Evolutionary conservation across 2,329 filamentous ascomycete genomes (phyloP).

Genomic region (Setomelanomma holmii): DNA sequence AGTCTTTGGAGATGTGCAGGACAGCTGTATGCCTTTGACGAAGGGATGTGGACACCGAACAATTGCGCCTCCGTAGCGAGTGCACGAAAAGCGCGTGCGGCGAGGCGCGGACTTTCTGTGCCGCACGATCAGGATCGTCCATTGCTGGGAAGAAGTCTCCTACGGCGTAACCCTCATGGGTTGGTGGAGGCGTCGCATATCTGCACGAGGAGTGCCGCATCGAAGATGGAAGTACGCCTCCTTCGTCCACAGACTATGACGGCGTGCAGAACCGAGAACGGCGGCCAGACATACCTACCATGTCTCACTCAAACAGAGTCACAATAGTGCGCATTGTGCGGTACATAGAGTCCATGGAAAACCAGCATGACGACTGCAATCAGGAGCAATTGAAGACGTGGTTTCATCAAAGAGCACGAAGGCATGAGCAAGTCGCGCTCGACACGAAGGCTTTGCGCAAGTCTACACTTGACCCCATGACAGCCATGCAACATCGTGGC

Average conservation of each 20-base stretch:
- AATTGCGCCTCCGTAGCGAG: slow-evolving; percentile 1
- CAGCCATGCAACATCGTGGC: no score
- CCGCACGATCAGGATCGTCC: neutral
- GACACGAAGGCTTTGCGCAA: no score
- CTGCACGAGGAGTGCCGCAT: neutral
- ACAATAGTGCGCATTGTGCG: no score
- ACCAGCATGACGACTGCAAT: no score
- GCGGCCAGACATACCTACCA: no score
- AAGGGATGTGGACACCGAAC: slow-evolving; percentile 1
- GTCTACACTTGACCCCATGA: no score
- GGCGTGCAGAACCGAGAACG: no score
- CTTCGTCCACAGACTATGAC: neutral
- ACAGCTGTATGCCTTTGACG: neutral
- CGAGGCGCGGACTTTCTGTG: neutral
- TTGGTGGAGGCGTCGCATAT: slow-evolving; percentile 10
- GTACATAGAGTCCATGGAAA: no score
- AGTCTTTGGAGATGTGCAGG: neutral
- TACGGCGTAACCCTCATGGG: neutral
- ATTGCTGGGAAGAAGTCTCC: neutral
- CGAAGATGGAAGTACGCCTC: neutral
- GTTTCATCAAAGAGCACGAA: no score
- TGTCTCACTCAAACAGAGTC: no score
- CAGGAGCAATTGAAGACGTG: no score
- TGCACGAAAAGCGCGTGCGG: neutral
- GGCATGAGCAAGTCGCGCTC: no score